A percentile compares a stretch with the other conserved stretches of the same genome.
Evolutionary conservation across 140 eudicot genomes (phyloP).

Genomic region (Artemisia princeps): DNA sequence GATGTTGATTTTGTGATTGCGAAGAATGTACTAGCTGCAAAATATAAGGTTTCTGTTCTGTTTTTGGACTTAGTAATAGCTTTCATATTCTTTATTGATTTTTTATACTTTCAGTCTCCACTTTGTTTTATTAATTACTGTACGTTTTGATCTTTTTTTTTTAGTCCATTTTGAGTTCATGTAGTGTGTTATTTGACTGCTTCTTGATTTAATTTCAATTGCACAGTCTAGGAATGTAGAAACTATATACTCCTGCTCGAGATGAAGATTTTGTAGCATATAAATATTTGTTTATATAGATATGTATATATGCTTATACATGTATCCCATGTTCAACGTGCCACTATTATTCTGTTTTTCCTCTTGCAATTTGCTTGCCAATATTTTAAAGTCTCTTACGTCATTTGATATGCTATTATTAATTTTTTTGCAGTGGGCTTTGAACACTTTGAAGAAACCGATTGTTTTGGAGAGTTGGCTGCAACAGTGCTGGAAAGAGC

Average conservation of each 20-base stretch:
- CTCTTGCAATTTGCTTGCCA: slow-evolving; percentile 5
- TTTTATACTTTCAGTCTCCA: slow-evolving; percentile 1
- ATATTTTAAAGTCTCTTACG: slow-evolving; percentile 12
- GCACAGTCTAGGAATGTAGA: background rate
- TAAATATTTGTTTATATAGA: background rate
- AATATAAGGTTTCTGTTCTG: slow-evolving; percentile 59
- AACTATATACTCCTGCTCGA: background rate
- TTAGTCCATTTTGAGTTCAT: background rate
- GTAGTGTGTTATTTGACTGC: background rate
- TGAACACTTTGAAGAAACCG: slow-evolving; percentile 66
- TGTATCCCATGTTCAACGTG: background rate
- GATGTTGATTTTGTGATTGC: slow-evolving; percentile 85
- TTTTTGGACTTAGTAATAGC: background rate
- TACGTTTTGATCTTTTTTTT: background rate
- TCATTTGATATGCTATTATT: slow-evolving; percentile 13
- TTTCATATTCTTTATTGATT: background rate
- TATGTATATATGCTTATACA: background rate
- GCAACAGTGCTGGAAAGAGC: slow-evolving; percentile 94
- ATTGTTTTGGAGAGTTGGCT: slow-evolving; percentile 77
- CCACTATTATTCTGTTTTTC: background rate
- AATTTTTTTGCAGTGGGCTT: slow-evolving; percentile 69
- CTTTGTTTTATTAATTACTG: background rate
- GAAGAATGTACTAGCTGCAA: slow-evolving; percentile 72
- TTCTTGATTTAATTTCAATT: background rate
- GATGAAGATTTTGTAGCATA: background rate